Evolutionary conservation across 2,329 filamentous ascomycete species (phyloP), one percentile per base, ranked within the genome.

Genomic region (Calonectria pauciramosa): DNA sequence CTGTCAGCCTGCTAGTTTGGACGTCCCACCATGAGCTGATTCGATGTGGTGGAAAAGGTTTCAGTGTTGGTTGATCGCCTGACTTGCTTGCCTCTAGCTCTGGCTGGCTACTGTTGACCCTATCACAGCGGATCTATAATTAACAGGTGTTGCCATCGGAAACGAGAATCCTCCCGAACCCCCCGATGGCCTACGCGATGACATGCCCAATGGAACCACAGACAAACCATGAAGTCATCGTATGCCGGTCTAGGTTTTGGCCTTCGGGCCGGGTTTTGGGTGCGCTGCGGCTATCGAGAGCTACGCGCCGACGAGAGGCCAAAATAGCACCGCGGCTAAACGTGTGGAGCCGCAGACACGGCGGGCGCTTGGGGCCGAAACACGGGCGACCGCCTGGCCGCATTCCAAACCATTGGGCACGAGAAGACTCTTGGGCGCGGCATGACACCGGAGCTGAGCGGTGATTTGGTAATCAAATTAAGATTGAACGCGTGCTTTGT

Each of bases 241-340:
- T 13, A 51, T 47, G 66, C 67, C 14, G 70, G 73, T 23, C 67
- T 68, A 26, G 28, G 60, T 28, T 38, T 56, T 52, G 67, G 72
- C 20, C 75, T 52, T 32, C 13, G 51, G 67, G 52, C 69, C 73
- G 44, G 52, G 56, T 65, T 69, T 64, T 73, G 59, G 67, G 51
- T 26, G 38, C 60, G 49, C 51, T 75, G 76, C 72, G 70, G 68
- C 44, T 73, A 70, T 67, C 68, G 34, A 67, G 32, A 32, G 56
- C 47, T 79, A 72, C 70, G 72, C 75, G 66, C 70, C n/a, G 44
- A 11, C 44, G 28, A 11, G 36, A 28, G 20, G 76, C 51, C n/a
- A 75, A 78, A 80, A 80, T 80, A 80, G 76, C 36, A 78, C 65
- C 75, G 79, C 79, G 77, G 65, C 74, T 79, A 79, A 68, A 51